Base-by-base conservation (phyloP, 805 yeast genomes). In the Ascoidea tarda region DNA sequence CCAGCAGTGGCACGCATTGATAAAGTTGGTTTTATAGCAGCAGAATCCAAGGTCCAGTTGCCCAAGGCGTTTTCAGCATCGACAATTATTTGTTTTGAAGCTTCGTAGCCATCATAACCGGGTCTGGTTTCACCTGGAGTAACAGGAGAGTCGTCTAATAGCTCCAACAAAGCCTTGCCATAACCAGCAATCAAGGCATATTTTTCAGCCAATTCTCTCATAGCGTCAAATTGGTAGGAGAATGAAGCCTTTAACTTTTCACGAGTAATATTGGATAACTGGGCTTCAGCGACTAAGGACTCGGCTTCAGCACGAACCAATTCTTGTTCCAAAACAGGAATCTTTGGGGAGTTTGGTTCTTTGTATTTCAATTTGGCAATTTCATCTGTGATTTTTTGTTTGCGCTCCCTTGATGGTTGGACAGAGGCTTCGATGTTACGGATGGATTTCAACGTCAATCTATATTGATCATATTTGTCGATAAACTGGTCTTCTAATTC, bases 41-140 rank as follows among this genome's bases (percentile, higher is more conserved):
- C 96, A 66, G 83, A 79, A 71, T 93, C 98, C 65, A 90, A 78
- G 61, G 98, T 93, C 99, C 99, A 91, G 57, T 88, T 79, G 57
- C 95, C 95, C 65, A 91, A 79, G 57, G 97, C 96, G 62, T 82
- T 84, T 77, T 91, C 99, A 61, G 95, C 93, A 70, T 91, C 98
- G 68, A 89, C 85, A 66, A 93, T 89, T 74, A 93, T 88, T 77
- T 93, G 98, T 78, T 89, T 90, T 57, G 96, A 86, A 55, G 96
- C 96, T 69, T 91, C 97, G 70, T 89, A 91, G 60, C 98, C 98
- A 66, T 93, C 98, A 72, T 93, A 91, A 56, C 96, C 91, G 50
- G 96, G 91, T 77, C 98, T 88, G 59, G 96, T 84, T 78, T 91
- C 98, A 76, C 99, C 99, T 58, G 99, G 99, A 60, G 97, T 91